Evolutionary conservation across 2,329 filamentous ascomycete species (phyloP).

Genomic region (Epichloe bromicola): DNA sequence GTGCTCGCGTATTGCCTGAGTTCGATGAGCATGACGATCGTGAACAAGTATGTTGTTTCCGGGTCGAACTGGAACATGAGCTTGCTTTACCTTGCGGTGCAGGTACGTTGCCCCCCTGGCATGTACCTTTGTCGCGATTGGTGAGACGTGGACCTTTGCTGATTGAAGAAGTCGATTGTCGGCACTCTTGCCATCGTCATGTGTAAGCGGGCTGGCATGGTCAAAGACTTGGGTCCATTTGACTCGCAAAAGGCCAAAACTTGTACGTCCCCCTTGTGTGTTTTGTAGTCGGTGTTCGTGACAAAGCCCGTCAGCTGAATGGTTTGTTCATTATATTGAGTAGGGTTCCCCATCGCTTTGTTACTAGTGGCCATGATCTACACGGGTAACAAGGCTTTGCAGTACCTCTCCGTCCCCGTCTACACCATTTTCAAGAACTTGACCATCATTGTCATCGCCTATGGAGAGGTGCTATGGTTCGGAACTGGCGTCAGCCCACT

Average conservation of each 20-base stretch:
- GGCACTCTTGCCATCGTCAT: conserved; percentile 74
- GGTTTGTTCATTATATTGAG: background rate
- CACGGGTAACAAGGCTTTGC: conserved; percentile 87
- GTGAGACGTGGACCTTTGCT: background rate
- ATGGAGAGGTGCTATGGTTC: conserved; percentile 97
- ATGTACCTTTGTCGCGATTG: background rate
- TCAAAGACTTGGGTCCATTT: conserved; percentile 71
- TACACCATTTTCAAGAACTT: conserved; percentile 99
- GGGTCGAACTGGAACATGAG: conserved; percentile 88
- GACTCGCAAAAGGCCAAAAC: conserved; percentile 81
- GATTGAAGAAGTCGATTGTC: conserved; percentile 56
- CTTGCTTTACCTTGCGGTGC: conserved; percentile 84
- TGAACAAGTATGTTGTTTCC: conserved; percentile 97
- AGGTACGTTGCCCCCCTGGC: conserved; percentile 46
- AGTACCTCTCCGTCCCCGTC: conserved; percentile 92
- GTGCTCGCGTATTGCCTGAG: conserved; percentile 85
- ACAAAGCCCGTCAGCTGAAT: background rate
- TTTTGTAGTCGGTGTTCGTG: background rate
- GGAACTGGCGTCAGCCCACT: conserved; percentile 85
- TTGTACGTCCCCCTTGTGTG: conserved; percentile 44
- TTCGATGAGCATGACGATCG: conserved; percentile 98
- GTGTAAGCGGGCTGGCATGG: conserved; percentile 70
- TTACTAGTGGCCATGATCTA: conserved; percentile 99
- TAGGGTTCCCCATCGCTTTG: conserved; percentile 92
- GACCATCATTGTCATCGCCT: conserved; percentile 96